Conservation (phyloP, 2,329 filamentous ascomycete genomes). For the Fusarium sp. region DNA sequence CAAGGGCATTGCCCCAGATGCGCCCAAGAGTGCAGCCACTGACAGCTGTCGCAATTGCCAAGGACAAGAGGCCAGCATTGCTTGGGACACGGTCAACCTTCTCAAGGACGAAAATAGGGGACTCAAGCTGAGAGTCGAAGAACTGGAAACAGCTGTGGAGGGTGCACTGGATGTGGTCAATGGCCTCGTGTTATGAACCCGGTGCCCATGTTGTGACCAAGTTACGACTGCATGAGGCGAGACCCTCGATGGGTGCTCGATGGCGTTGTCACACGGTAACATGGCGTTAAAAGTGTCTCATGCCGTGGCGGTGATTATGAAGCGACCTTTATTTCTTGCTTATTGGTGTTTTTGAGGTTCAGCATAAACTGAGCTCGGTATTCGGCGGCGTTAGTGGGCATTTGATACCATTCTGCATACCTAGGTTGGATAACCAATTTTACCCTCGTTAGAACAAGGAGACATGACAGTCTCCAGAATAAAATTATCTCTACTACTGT, state of each 20-base stretch:
- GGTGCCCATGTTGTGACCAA: constrained; percentile 9
- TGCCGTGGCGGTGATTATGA: constrained; percentile 17
- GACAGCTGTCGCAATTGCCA: constrained; percentile 69
- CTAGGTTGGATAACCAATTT: constrained; percentile 33
- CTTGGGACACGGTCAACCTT: constrained; percentile 76
- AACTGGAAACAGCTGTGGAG: constrained; percentile 74
- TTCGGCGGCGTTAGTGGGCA: constrained; percentile 42
- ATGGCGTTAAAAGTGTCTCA: constrained; percentile 26
- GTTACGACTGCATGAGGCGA: constrained; percentile 23
- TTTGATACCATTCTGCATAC: constrained; percentile 50
- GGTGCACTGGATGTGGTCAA: constrained; percentile 73
- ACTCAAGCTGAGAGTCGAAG: constrained; percentile 71
- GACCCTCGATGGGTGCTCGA: constrained; percentile 23
- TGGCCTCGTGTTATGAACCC: constrained; percentile 62
- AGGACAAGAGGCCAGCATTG: constrained; percentile 71
- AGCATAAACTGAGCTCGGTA: constrained; percentile 26
- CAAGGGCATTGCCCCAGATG: constrained; percentile 59
- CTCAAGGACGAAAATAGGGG: constrained; percentile 75
- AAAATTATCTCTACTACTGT: constrained; percentile 23
- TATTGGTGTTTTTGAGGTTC: constrained; percentile 39
- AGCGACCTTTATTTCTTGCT: constrained; percentile 17
- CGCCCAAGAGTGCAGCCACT: constrained; percentile 39
- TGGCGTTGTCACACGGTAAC: constrained; percentile 25
- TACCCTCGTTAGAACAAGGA: constrained; percentile 38
- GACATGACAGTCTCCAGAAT: constrained; percentile 29